Evolutionary conservation across 2,329 filamentous ascomycete genomes (phyloP).

Genomic region (Trichoderma semiorbis): DNA sequence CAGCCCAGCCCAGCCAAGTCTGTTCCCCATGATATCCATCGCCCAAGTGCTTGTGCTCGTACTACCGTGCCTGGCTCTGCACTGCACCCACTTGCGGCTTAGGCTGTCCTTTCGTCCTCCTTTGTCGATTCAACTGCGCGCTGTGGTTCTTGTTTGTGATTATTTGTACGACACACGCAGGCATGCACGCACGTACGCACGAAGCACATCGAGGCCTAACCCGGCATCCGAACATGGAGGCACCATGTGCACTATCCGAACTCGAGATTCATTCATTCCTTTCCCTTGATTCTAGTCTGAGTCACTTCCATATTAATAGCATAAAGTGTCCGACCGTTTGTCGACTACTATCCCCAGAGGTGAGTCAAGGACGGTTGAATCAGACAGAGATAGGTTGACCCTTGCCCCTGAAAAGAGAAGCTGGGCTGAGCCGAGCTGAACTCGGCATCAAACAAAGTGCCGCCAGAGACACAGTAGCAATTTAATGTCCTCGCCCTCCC

Average conservation of each 20-base stretch:
- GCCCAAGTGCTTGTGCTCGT: neutral
- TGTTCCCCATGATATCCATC: constrained; percentile 1
- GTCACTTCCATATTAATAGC: neutral
- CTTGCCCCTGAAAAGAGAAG: neutral
- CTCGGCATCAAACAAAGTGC: neutral
- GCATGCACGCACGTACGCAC: neutral
- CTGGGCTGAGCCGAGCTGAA: neutral
- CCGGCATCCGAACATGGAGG: neutral
- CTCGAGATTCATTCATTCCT: neutral
- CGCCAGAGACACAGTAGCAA: neutral
- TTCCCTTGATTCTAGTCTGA: neutral
- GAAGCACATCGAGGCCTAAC: neutral
- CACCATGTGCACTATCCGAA: neutral
- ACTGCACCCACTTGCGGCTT: constrained; percentile 3
- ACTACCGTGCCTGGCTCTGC: neutral
- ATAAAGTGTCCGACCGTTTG: neutral
- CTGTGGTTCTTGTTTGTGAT: neutral
- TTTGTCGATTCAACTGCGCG: neutral
- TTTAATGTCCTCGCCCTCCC: neutral
- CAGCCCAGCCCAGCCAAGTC: neutral
- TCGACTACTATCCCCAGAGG: neutral
- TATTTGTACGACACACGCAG: neutral
- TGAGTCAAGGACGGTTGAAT: neutral
- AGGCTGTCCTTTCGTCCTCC: neutral
- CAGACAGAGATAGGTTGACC: neutral